Evolutionary conservation across 768 basidiomycete genomes (phyloP), one percentile per base, ranked within the genome.

Genomic region (Epithele typhae): DNA sequence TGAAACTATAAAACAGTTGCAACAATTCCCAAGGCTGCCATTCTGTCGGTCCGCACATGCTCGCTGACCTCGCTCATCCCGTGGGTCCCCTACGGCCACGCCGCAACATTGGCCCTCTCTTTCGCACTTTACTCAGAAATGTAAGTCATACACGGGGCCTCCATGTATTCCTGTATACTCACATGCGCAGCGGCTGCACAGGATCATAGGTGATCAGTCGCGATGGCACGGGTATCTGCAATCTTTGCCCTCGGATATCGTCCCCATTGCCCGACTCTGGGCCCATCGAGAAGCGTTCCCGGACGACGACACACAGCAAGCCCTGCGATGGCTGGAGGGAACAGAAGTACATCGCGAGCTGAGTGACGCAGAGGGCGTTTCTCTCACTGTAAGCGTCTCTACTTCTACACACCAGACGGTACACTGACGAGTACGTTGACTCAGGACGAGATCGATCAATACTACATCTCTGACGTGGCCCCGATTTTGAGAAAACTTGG

Each of bases 251-350:
- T 48, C 58, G 35, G 60, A 62, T 34, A 58, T 60, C 5, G 75
- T 82, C 18, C 77, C 80, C 46, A 69, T 86, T 25, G 81, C 83
- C 25, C 49, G 82, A 17, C 78, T 87, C 53, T 87, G 86, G 87
- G 67, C 60, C 46, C 48, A 52, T 44, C 51, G 57, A 34, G 56
- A 62, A 3, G 43, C 51, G 3, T 51, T 45, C 21, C 42, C 51
- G 8, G 50, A 35, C 5, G 44, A 50, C 17, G 71, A 72, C 43
- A 56, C 44, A n/a, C 48, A 51, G 25, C 60, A 51, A 35, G 71
- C 70, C 6, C 55, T 39, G 23, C 47, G 46, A 18, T 71, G 70
- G 68, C 57, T 69, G 18, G 39, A 48, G 11, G 62, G 55, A 36
- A 71, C 67, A 19, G 67, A 68, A 51, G 47, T 63, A 17, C 55